phyloP scores from a whole-genome alignment of 2,329 filamentous ascomycete species.

The Lasiodiplodia sp. region DNA sequence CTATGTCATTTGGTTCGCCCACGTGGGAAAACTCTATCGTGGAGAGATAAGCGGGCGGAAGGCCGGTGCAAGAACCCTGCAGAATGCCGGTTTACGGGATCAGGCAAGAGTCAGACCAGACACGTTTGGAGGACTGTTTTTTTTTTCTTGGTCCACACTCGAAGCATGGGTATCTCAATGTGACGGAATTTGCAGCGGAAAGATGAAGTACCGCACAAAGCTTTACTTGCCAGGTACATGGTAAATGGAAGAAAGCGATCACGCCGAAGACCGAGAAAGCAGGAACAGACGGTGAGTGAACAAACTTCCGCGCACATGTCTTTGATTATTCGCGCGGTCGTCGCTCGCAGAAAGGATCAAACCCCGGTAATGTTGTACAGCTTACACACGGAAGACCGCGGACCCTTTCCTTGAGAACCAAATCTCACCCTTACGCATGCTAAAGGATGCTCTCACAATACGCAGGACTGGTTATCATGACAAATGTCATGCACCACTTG shows the following conservation, averaged over 20 bases:
- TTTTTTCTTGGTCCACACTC: background rate
- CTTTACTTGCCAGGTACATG: background rate
- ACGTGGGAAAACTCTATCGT: background rate
- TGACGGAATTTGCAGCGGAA: background rate
- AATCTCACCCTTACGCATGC: too few relatives aligned
- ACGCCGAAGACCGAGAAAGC: background rate
- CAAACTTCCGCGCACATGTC: background rate
- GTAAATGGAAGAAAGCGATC: background rate
- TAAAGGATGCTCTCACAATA: too few relatives aligned
- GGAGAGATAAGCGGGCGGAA: background rate
- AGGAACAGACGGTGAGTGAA: background rate
- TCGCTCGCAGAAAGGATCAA: too few relatives aligned
- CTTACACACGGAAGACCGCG: too few relatives aligned
- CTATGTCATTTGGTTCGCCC: slow-evolving; percentile 10
- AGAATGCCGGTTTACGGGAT: background rate
- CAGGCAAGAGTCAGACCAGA: slow-evolving; percentile 1
- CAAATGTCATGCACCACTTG: too few relatives aligned
- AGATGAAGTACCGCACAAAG: background rate
- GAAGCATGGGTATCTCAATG: background rate
- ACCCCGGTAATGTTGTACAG: too few relatives aligned
- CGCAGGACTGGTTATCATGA: too few relatives aligned
- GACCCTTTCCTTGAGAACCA: too few relatives aligned
- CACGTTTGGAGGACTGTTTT: background rate
- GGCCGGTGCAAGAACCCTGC: background rate
- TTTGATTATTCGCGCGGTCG: too few relatives aligned